Conservation (phyloP, 129 eudicot genomes). For the Lactuca sativa region DNA sequence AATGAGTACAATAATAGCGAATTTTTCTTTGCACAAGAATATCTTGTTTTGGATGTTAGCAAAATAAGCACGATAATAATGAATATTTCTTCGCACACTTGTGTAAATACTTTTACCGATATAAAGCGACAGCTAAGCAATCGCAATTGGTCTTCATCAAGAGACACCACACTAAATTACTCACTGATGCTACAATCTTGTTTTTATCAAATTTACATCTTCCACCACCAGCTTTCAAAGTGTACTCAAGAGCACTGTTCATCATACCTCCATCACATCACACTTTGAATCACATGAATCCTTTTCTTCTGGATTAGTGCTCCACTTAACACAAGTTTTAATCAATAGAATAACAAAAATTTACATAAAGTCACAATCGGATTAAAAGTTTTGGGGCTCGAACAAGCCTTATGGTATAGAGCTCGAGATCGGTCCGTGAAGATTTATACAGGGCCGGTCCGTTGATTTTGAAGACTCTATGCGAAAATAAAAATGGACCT, state of each 20-base stretch:
- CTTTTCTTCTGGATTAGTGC: slow-evolving; percentile 80
- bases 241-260: slow-evolving; percentile 81
- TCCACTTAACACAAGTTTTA: slow-evolving; percentile 19
- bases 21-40: too few relatives aligned
- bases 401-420: slow-evolving; percentile 54
- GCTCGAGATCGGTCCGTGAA: too few relatives aligned
- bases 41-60: too few relatives aligned
- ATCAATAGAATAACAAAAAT: neutral
- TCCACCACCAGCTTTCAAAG: slow-evolving; percentile 64
- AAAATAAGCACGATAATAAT: too few relatives aligned
- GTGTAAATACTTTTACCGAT: too few relatives aligned
- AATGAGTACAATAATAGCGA: too few relatives aligned
- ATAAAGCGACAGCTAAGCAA: too few relatives aligned
- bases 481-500: too few relatives aligned
- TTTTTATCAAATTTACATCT: slow-evolving; percentile 70
- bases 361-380: neutral
- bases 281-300: slow-evolving; percentile 57
- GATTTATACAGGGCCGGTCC: too few relatives aligned
- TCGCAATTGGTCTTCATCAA: slow-evolving; percentile 54
- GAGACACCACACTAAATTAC: slow-evolving; percentile 71
- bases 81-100: too few relatives aligned
- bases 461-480: too few relatives aligned
- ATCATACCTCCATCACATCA: slow-evolving; percentile 77
- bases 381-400: neutral
- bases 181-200: slow-evolving; percentile 67